Percentiles rank a stretch among this genome's conserved stretches.
Evolutionary conservation across 2,329 filamentous ascomycete genomes (phyloP).

Genomic region (Talaromyces funiculosus): DNA sequence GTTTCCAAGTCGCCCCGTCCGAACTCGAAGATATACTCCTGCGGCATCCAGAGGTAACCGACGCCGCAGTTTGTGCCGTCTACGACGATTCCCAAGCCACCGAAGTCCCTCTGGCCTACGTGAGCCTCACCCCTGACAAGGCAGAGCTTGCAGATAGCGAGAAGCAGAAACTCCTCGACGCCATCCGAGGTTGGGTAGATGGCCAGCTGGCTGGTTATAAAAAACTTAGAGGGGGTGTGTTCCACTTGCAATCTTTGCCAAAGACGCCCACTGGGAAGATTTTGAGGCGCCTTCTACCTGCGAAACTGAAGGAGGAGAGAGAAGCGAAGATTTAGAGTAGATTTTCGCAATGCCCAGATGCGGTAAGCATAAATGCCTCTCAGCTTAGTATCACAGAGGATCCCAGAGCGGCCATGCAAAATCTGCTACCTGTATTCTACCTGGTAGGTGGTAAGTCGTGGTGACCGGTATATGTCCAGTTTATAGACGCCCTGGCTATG

Average conservation of each 20-base stretch:
- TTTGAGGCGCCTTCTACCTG: constrained; percentile 14
- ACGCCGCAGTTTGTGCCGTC: constrained; percentile 19
- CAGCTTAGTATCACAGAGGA: not conserved
- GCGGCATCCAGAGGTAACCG: constrained; percentile 15
- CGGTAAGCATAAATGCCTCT: not conserved
- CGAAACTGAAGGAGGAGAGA: constrained; percentile 3
- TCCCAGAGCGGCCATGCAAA: not conserved
- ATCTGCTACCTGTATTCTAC: not conserved
- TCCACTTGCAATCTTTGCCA: constrained; percentile 17
- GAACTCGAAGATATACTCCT: constrained; percentile 11
- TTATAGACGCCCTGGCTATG: not conserved
- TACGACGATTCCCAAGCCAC: constrained; percentile 20
- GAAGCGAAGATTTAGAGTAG: not conserved
- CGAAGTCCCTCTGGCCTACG: constrained; percentile 20
- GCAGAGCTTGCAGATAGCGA: not conserved
- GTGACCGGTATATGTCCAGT: not conserved
- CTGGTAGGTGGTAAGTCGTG: not conserved
- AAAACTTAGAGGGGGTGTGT: constrained; percentile 19
- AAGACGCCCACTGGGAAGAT: constrained; percentile 21
- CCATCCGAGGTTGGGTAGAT: constrained; percentile 11
- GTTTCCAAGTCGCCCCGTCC: constrained; percentile 18
- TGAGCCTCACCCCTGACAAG: constrained; percentile 1
- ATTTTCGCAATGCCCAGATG: not conserved
- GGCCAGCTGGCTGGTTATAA: constrained; percentile 20
- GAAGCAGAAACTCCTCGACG: constrained; percentile 2